Conservation (phyloP, 371 early-diverging fungal species). For the Saksenaea vasiformis region DNA sequence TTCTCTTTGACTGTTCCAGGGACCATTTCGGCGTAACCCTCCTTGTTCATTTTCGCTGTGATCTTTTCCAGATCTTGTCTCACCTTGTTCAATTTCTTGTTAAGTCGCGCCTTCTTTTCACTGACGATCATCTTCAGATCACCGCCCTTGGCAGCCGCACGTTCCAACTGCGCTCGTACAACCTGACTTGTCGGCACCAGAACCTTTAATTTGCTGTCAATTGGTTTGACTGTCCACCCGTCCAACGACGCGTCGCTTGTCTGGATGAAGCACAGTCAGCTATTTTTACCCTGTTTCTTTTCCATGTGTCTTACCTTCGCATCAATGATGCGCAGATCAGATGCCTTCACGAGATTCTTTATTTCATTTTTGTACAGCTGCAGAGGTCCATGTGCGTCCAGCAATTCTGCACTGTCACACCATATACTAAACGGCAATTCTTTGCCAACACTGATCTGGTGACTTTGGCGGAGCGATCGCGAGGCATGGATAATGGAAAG, state of each 20-base stretch:
- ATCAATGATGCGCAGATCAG: constrained; percentile 26
- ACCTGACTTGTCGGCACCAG: constrained; percentile 47
- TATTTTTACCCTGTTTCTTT: neutral
- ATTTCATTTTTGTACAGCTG: constrained; percentile 44
- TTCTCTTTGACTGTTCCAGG: constrained; percentile 42
- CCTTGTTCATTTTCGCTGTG: constrained; percentile 30
- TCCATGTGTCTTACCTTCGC: constrained; percentile 19
- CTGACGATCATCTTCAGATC: constrained; percentile 22
- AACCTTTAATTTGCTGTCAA: constrained; percentile 45
- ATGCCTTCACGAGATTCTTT: constrained; percentile 48
- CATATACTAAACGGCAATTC: constrained; percentile 56
- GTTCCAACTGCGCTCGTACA: constrained; percentile 38
- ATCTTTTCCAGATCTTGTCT: constrained; percentile 35
- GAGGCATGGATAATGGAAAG: constrained; percentile 65
- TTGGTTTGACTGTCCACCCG: constrained; percentile 31
- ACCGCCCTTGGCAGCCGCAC: constrained; percentile 31
- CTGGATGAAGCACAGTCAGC: neutral
- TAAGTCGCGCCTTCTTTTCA: constrained; percentile 22
- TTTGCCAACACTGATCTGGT: constrained; percentile 56
- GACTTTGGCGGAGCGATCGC: constrained; percentile 63
- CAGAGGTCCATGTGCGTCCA: constrained; percentile 33
- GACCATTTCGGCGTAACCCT: constrained; percentile 40
- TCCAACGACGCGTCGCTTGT: neutral
- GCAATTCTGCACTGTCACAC: constrained; percentile 32
- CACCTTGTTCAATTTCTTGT: constrained; percentile 41